A percentile compares a stretch with the other conserved stretches of the same genome.
These are phyloP conservation scores for Alternaria sp. DNA, from an alignment of 2,329 filamentous ascomycete species.

Conservation along the genomic window DNA sequence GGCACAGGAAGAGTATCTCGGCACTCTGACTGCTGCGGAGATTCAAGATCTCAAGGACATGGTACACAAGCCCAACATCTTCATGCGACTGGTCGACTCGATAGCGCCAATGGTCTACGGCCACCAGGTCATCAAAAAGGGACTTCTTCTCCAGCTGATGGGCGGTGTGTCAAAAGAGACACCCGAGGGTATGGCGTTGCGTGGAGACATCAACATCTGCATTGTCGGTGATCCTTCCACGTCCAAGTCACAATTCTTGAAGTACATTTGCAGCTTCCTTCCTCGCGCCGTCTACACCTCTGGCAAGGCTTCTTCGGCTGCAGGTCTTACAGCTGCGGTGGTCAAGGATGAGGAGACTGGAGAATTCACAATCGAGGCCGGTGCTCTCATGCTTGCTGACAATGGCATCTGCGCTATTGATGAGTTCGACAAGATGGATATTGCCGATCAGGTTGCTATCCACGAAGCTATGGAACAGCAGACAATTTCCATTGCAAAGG, in stretches of 20 bases:
- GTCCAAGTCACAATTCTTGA: slow-evolving; percentile 96
- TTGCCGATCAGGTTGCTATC: slow-evolving; percentile 95
- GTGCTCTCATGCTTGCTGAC: slow-evolving; percentile 94
- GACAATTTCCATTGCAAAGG: slow-evolving; percentile 98
- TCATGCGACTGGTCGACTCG: slow-evolving; percentile 88
- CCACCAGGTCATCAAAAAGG: slow-evolving; percentile 97
- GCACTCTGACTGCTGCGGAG: slow-evolving; percentile 83
- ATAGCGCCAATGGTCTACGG: slow-evolving; percentile 97
- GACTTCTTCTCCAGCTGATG: slow-evolving; percentile 90
- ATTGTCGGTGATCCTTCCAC: slow-evolving; percentile 97
- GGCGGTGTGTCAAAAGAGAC: slow-evolving; percentile 94
- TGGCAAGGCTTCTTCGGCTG: slow-evolving; percentile 95
- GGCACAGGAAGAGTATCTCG: slow-evolving; percentile 85
- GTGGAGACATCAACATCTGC: slow-evolving; percentile 98
- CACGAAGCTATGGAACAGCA: slow-evolving; percentile 99
- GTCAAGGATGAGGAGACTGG: slow-evolving; percentile 98
- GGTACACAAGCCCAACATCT: slow-evolving; percentile 96
- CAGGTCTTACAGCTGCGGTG: slow-evolving; percentile 95
- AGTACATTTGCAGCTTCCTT: slow-evolving; percentile 97
- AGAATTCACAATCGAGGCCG: slow-evolving; percentile 98
- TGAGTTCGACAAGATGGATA: slow-evolving; percentile 99
- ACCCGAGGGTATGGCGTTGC: slow-evolving; percentile 90
- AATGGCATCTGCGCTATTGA: slow-evolving; percentile 98
- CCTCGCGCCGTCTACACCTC: slow-evolving; percentile 97
- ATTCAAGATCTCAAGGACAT: slow-evolving; percentile 91